Evolutionary conservation across 1,139 yeast genomes (phyloP).

Genomic region (Protomyces macrosporus): DNA sequence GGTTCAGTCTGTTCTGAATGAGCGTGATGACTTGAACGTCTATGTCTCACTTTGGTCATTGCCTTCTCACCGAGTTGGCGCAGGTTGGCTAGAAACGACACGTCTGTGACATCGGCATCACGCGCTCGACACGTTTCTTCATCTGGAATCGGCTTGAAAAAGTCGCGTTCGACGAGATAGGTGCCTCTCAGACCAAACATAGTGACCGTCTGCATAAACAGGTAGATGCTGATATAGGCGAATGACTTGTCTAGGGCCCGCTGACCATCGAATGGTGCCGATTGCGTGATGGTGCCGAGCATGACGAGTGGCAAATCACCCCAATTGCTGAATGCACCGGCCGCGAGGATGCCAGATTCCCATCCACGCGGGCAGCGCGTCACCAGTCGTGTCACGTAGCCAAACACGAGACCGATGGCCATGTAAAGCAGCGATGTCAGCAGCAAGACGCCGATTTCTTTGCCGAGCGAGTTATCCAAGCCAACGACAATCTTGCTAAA

Average conservation of each 20-base stretch:
- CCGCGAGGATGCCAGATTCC: slow-evolving; percentile 70
- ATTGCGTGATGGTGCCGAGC: slow-evolving; percentile 69
- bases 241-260: slow-evolving; percentile 62
- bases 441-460: slow-evolving; percentile 66
- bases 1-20: not conserved
- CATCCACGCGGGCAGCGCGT: slow-evolving; percentile 62
- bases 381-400: slow-evolving; percentile 36
- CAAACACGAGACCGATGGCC: slow-evolving; percentile 37
- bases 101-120: too few relatives aligned
- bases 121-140: not conserved
- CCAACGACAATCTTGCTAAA: slow-evolving; percentile 70
- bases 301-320: slow-evolving; percentile 88
- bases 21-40: not conserved
- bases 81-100: not conserved
- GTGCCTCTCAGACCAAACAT: slow-evolving; percentile 76
- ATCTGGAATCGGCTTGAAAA: slow-evolving; percentile 35
- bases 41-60: too few relatives aligned
- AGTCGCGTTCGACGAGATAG: slow-evolving; percentile 66
- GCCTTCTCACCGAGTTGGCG: not conserved
- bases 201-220: slow-evolving; percentile 62
- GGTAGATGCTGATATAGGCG: slow-evolving; percentile 76
- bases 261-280: slow-evolving; percentile 55
- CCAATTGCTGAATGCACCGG: slow-evolving; percentile 59
- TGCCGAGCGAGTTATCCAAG: slow-evolving; percentile 65
- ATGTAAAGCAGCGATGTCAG: slow-evolving; percentile 54